Evolutionary conservation across 345 rosid species (phyloP), one percentile per base, ranked within the genome.

Genomic region (Eucalyptus cloeziana): DNA sequence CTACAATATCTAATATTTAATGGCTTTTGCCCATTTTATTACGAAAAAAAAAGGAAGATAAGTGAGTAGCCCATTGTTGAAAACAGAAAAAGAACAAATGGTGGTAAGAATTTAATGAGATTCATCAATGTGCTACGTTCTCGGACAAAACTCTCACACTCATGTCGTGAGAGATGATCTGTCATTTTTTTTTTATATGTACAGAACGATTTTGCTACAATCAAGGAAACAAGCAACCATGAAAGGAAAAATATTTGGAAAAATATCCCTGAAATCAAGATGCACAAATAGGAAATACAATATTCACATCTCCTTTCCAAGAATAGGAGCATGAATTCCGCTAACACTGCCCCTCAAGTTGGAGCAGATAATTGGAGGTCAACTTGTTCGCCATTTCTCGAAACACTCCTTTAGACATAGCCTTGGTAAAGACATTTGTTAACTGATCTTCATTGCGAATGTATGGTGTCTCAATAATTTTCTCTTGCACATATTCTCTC

Each of bases 361-460:
- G 1, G 22, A 51, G 21, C 1, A 51, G 1, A 7, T 0, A 1
- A 51, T 16, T 1, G 3, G 8, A 51, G 56, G 22, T 51, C 56
- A 51, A 19, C 4, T 51, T 51, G 56, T 51, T 51, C 22, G 0
- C 56, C 56, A 51, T 51, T 3, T 51, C 56, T 51, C 17, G 56
- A 51, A 51, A 51, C 56, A 51, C 56, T 51, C 22, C 8, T 16
- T 51, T 17, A 51, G 21, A 51, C 21, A 51, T 16, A 17, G 56
- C 22, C 22, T 51, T 15, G 56, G 56, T 51, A 51, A 51, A 51
- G 56, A 51, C 56, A 51, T 51, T 9, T 0, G 1, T 8, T 51
- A 51, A 17, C 2, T 51, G 56, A 51, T 51, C 56, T 51, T 51
- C 56, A 51, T 1, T 51, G 3, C 22, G 8, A 51, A 51, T 51